Percentiles rank a stretch among this genome's conserved stretches.
Conservation (phyloP, 768 basidiomycete genomes). For the Lactarius hengduanensis region DNA sequence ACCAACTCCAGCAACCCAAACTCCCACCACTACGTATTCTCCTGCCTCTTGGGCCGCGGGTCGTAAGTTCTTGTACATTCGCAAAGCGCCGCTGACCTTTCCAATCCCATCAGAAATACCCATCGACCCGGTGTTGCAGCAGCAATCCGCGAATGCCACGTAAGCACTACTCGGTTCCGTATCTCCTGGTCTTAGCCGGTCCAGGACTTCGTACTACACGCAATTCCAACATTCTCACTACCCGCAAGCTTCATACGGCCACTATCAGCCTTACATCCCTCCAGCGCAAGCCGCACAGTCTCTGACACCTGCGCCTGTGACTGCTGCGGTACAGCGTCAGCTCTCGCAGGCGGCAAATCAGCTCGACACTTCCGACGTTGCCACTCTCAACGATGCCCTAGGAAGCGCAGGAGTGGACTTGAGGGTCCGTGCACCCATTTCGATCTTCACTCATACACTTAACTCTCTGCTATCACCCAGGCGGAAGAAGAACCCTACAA, state of each 20-base stretch:
- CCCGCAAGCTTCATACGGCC: slow-evolving; percentile 35
- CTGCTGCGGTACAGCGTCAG: slow-evolving; percentile 18
- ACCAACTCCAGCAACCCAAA: slow-evolving; percentile 16
- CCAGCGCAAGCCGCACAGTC: slow-evolving; percentile 30
- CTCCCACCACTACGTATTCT: slow-evolving; percentile 22
- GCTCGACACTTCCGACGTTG: slow-evolving; percentile 67
- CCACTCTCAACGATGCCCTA: slow-evolving; percentile 78
- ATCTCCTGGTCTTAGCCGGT: slow-evolving; percentile 12
- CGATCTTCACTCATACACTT: not conserved
- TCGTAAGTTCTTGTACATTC: slow-evolving; percentile 15
- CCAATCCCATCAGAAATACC: slow-evolving; percentile 26
- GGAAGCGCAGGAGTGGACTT: slow-evolving; percentile 87
- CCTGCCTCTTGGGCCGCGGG: slow-evolving; percentile 20
- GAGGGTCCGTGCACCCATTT: slow-evolving; percentile 45
- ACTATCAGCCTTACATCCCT: slow-evolving; percentile 33
- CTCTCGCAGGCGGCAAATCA: slow-evolving; percentile 16
- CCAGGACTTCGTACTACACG: slow-evolving; percentile 28
- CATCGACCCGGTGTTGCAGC: slow-evolving; percentile 30
- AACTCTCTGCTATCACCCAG: slow-evolving; percentile 38
- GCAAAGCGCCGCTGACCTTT: not conserved
- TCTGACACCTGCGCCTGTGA: slow-evolving; percentile 28
- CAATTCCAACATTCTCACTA: slow-evolving; percentile 31
- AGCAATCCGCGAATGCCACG: slow-evolving; percentile 28
- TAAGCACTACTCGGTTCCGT: slow-evolving; percentile 11
- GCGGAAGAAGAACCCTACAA: slow-evolving; percentile 82